These are phyloP conservation scores for Closterium sp. DNA, from an alignment of 139 green algal species.

Conservation along the genomic window DNA sequence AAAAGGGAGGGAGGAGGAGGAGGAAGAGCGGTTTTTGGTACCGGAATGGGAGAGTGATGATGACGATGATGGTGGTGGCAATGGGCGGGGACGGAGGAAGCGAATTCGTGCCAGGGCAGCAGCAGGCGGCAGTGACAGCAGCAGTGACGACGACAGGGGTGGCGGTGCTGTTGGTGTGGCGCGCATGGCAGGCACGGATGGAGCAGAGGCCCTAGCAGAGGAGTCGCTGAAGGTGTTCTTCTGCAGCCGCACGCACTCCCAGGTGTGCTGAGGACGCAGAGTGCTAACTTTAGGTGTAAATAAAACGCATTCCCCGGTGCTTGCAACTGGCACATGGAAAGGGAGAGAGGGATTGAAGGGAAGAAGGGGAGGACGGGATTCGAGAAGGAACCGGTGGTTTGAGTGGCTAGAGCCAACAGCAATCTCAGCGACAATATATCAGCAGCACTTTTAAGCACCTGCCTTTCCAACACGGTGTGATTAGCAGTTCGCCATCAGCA, in stretches of 20 bases:
- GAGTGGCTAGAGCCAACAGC: not conserved
- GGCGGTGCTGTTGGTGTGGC: not conserved
- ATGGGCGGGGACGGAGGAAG: not conserved
- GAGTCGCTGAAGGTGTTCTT: constrained; percentile 80
- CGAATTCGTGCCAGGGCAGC: not conserved
- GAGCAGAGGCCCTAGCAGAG: constrained; percentile 18
- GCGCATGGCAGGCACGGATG: not conserved
- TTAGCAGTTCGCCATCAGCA: no score
- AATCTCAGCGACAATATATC: not conserved
- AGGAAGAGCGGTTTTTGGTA: not conserved
- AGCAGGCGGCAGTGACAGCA: constrained; percentile 10
- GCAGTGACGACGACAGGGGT: constrained; percentile 11
- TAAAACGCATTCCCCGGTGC: no score
- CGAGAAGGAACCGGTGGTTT: not conserved
- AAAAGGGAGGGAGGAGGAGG: not conserved
- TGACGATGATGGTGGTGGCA: not conserved
- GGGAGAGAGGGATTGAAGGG: not conserved
- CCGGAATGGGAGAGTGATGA: not conserved
- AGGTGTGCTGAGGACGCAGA: constrained; percentile 55
- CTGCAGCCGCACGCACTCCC: constrained; percentile 90
- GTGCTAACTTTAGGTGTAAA: no score
- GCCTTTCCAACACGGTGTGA: no score
- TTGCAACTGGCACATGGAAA: no score
- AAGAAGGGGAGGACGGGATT: no score
- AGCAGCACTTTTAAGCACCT: no score